Conservation (phyloP, 2,329 filamentous ascomycete genomes). For the Trichoderma breve region DNA sequence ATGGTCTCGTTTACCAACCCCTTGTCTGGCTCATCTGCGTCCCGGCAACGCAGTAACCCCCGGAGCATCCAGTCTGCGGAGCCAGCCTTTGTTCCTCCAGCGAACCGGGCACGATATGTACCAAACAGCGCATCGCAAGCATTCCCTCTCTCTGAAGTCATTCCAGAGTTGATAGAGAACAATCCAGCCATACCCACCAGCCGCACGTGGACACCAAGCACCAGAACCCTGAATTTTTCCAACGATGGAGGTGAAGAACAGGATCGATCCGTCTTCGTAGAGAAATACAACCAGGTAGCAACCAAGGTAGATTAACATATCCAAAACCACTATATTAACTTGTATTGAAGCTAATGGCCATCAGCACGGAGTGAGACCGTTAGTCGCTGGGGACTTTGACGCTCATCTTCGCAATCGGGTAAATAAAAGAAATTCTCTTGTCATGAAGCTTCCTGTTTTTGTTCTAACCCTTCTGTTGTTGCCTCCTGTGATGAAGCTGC, state of each 20-base stretch:
- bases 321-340: background rate
- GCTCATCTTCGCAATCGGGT: slow-evolving; percentile 35
- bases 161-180: slow-evolving; percentile 27
- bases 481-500: too few species aligned
- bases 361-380: slow-evolving; percentile 52
- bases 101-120: slow-evolving; percentile 25
- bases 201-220: slow-evolving; percentile 58
- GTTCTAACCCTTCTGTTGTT: background rate
- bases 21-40: too few species aligned
- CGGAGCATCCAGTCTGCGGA: background rate
- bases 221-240: slow-evolving; percentile 46
- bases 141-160: slow-evolving; percentile 28
- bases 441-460: background rate
- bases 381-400: slow-evolving; percentile 40
- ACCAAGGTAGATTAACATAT: slow-evolving; percentile 44
- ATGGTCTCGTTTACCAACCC: background rate
- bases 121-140: slow-evolving; percentile 29
- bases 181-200: slow-evolving; percentile 40
- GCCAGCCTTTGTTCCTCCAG: background rate
- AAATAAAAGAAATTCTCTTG: slow-evolving; percentile 24
- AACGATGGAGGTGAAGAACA: slow-evolving; percentile 51
- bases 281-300: slow-evolving; percentile 61
- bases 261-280: slow-evolving; percentile 48
- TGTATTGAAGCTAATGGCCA: background rate
- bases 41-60: background rate